Percentiles rank a stretch among this genome's conserved stretches.
Evolutionary conservation across 2,329 filamentous ascomycete species (phyloP).

Genomic region (Teratosphaeria nubilosa): DNA sequence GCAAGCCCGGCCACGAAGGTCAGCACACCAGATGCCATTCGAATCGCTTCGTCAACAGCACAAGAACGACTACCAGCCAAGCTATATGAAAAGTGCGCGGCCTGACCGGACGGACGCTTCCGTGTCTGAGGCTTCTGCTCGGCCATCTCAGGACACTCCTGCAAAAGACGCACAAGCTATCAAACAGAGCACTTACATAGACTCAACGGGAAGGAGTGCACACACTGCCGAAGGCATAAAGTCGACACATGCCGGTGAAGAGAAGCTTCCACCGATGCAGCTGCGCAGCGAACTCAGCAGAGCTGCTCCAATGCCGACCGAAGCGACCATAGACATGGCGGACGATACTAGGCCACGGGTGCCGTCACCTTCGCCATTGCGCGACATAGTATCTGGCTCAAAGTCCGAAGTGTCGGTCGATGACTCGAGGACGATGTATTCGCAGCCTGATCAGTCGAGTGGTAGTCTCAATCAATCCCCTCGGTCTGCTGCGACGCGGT

Average conservation of each 20-base stretch:
- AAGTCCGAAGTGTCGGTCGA: neutral
- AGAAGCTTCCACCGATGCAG: neutral
- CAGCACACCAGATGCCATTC: neutral
- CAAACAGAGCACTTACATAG: slow-evolving; percentile 1
- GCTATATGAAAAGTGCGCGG: neutral
- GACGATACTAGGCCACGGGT: slow-evolving; percentile 1
- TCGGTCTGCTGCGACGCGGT: neutral
- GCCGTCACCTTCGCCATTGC: slow-evolving; percentile 11
- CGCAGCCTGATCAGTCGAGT: slow-evolving; percentile 5
- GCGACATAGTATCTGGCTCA: slow-evolving; percentile 4
- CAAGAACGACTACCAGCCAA: neutral
- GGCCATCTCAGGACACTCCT: neutral
- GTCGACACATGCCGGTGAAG: neutral
- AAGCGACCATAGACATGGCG: neutral
- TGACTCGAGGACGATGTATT: slow-evolving; percentile 1
- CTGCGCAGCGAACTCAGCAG: neutral
- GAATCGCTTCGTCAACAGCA: neutral
- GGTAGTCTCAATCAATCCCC: slow-evolving; percentile 6
- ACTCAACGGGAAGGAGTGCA: neutral
- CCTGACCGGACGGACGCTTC: neutral
- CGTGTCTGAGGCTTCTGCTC: neutral
- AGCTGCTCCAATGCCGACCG: neutral
- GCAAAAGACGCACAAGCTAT: neutral
- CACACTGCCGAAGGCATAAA: neutral
- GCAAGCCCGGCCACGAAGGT: neutral